A percentile compares a stretch with the other conserved stretches of the same genome.
These are phyloP conservation scores for Tricholoma hemisulphureum DNA, from an alignment of 768 basidiomycete species.

Conservation along the genomic window DNA sequence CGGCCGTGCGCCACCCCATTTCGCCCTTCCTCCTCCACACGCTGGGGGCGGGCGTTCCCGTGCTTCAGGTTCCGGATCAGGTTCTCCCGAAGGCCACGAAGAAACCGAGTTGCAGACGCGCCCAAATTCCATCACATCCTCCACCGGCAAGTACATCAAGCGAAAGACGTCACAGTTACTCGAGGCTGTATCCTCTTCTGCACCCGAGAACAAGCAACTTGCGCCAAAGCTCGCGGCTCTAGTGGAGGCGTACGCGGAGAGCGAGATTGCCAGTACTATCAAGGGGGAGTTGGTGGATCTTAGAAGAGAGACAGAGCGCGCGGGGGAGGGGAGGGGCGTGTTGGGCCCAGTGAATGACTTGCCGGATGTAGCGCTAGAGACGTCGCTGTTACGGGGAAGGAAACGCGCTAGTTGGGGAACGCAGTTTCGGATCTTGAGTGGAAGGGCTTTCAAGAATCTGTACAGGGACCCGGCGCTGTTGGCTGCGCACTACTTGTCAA, in stretches of 20 bases:
- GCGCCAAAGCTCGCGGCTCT: constrained; percentile 65
- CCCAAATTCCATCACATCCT: constrained; percentile 40
- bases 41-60: constrained; percentile 30
- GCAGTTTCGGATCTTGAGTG: constrained; percentile 93
- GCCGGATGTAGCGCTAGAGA: constrained; percentile 71
- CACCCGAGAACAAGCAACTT: constrained; percentile 32
- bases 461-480: constrained; percentile 93
- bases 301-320: constrained; percentile 30
- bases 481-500: constrained; percentile 84
- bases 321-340: constrained; percentile 26
- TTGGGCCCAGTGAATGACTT: constrained; percentile 40
- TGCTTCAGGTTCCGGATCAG: neutral
- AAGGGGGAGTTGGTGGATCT: constrained; percentile 58
- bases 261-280: constrained; percentile 63
- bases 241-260: constrained; percentile 69
- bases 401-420: constrained; percentile 84
- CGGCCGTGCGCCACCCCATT: constrained; percentile 22
- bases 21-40: constrained; percentile 40
- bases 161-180: constrained; percentile 74
- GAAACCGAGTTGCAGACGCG: constrained; percentile 55
- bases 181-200: constrained; percentile 47
- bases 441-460: constrained; percentile 96
- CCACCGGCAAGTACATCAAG: constrained; percentile 56
- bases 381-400: constrained; percentile 61
- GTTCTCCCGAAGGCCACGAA: constrained; percentile 20